These are phyloP conservation scores for Colletotrichum aenigma DNA, from an alignment of 2,329 filamentous ascomycete genomes.

Conservation along the genomic window DNA sequence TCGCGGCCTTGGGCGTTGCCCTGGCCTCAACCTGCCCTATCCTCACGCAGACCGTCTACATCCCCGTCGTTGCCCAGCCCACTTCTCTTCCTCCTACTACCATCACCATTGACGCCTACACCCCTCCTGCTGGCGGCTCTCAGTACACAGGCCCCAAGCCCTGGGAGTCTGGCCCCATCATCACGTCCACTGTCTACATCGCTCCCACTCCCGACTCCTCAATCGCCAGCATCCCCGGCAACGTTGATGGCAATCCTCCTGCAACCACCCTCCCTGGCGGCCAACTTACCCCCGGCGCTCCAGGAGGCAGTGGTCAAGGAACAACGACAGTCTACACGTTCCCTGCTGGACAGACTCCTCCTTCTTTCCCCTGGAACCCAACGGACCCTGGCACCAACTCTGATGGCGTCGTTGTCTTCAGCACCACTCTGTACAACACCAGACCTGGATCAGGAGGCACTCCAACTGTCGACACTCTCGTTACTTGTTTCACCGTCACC, in stretches of 20 bases:
- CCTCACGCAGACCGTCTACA: conserved; percentile 49
- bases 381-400: background rate
- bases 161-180: conserved; percentile 12
- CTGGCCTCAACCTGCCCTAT: conserved; percentile 21
- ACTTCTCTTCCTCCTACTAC: conserved; percentile 21
- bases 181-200: background rate
- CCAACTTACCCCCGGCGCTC: background rate
- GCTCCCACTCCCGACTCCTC: conserved; percentile 24
- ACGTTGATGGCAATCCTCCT: background rate
- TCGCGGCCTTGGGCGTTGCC: conserved; percentile 37
- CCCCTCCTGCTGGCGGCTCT: conserved; percentile 23
- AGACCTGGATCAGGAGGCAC: conserved; percentile 2
- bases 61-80: conserved; percentile 42
- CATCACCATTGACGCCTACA: conserved; percentile 19
- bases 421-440: conserved; percentile 16
- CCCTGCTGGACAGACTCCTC: background rate
- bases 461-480: conserved; percentile 12
- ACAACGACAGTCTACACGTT: background rate
- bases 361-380: conserved; percentile 3
- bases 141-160: conserved; percentile 19
- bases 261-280: background rate
- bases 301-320: background rate
- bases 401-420: conserved; percentile 10
- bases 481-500: conserved; percentile 30
- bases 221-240: background rate